A percentile compares a stretch with the other conserved stretches of the same genome.
phyloP scores from a whole-genome alignment of 2,329 filamentous ascomycete species.

The Sarocladiaceae sp. region DNA sequence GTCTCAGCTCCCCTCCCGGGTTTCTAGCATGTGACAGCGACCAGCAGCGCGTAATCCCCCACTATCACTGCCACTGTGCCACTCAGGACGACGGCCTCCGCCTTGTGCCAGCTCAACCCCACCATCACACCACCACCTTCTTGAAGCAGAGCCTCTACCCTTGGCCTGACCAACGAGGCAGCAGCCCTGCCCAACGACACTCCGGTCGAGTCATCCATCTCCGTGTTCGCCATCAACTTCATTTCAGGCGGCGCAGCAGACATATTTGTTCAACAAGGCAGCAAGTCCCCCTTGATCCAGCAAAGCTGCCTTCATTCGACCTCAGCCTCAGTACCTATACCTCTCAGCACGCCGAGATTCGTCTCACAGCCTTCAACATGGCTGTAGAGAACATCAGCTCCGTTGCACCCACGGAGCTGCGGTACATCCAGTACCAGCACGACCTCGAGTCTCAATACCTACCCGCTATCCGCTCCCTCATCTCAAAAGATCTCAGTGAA shows the following conservation, averaged over 20 bases:
- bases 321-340: neutral
- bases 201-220: neutral
- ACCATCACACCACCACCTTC: neutral
- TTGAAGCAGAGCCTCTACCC: neutral
- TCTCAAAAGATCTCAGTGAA: slow-evolving; percentile 94
- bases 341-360: slow-evolving; percentile 1
- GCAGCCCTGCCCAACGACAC: slow-evolving; percentile 1
- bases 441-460: slow-evolving; percentile 62
- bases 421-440: slow-evolving; percentile 61
- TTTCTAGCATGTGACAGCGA: too few species aligned
- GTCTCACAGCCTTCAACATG: slow-evolving; percentile 21
- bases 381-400: slow-evolving; percentile 25
- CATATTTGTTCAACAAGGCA: too few species aligned
- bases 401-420: slow-evolving; percentile 42
- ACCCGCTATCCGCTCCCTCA: slow-evolving; percentile 83
- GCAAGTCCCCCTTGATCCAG: too few species aligned
- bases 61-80: too few species aligned
- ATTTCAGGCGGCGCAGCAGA: neutral
- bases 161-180: slow-evolving; percentile 3
- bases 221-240: neutral
- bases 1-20: too few species aligned
- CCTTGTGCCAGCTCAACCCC: neutral
- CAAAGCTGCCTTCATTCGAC: neutral
- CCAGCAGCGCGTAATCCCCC: too few species aligned
- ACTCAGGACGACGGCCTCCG: too few species aligned